Conservation (phyloP, 306 rosid genomes). For the Cucurbita argyrosperma region DNA sequence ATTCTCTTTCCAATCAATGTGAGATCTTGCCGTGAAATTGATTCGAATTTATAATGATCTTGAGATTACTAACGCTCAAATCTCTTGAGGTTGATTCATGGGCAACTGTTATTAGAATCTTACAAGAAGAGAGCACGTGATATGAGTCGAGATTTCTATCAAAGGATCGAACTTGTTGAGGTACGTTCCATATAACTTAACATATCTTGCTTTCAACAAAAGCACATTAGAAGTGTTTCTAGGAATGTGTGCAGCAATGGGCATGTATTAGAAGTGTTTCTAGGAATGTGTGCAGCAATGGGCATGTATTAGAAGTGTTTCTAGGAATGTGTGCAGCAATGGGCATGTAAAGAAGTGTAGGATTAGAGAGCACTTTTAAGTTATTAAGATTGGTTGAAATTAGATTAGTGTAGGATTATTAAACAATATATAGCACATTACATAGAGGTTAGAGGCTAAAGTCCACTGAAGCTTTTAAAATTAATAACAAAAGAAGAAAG, state of each 20-base stretch:
- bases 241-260: not conserved
- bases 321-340: not conserved
- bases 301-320: not conserved
- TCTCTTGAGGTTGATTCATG: not conserved
- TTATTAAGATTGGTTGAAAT: not conserved
- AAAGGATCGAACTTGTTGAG: not conserved
- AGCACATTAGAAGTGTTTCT: not conserved
- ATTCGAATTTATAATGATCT: too few relatives aligned
- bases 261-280: not conserved
- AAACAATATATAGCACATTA: not conserved
- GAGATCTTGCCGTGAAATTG: too few relatives aligned
- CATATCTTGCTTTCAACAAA: not conserved
- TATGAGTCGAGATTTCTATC: not conserved
- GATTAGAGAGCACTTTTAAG: not conserved
- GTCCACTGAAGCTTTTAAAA: not conserved
- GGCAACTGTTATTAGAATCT: not conserved
- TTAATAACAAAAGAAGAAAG: not conserved
- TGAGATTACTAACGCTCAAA: too few relatives aligned
- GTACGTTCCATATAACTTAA: not conserved
- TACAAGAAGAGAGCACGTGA: not conserved
- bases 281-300: not conserved
- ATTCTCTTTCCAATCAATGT: too few relatives aligned
- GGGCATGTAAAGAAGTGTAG: not conserved
- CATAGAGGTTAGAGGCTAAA: not conserved
- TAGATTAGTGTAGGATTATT: not conserved